A percentile compares a stretch with the other conserved stretches of the same genome.
Evolutionary conservation across 1,284 basidiomycete genomes (phyloP).

Genomic region (Rhodotorula sp.): DNA sequence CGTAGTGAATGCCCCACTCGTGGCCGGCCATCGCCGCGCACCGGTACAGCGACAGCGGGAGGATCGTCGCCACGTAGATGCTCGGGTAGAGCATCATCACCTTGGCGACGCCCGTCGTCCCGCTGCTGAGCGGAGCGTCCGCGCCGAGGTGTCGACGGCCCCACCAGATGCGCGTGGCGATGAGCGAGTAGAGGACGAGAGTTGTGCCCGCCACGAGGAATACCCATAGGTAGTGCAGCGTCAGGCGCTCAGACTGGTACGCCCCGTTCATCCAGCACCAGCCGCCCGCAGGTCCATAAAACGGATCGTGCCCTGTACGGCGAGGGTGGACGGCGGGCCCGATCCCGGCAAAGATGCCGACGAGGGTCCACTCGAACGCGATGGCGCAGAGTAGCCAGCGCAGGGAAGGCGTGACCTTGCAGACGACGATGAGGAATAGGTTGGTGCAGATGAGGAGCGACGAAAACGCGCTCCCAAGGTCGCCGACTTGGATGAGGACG

Average conservation of each 20-base stretch:
- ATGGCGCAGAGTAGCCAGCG: slow-evolving; percentile 3
- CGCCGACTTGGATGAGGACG: slow-evolving; percentile 63
- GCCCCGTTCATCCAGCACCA: slow-evolving; percentile 30
- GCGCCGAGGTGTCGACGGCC: background rate
- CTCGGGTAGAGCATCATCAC: slow-evolving; percentile 24
- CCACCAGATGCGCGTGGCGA: slow-evolving; percentile 13
- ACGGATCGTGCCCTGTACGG: slow-evolving; percentile 4
- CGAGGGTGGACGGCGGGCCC: slow-evolving; percentile 10
- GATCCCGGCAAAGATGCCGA: slow-evolving; percentile 4
- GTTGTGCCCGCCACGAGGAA: slow-evolving; percentile 23
- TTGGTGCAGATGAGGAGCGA: slow-evolving; percentile 66
- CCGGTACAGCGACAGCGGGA: slow-evolving; percentile 23
- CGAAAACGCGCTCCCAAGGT: slow-evolving; percentile 65
- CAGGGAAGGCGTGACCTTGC: slow-evolving; percentile 4
- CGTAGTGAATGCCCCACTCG: background rate
- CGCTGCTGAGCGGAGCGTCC: background rate
- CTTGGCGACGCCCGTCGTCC: slow-evolving; percentile 1
- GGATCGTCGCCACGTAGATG: slow-evolving; percentile 29
- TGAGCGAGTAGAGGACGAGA: slow-evolving; percentile 18
- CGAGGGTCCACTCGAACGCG: slow-evolving; percentile 1
- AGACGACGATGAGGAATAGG: slow-evolving; percentile 55
- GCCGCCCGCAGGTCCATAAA: slow-evolving; percentile 22
- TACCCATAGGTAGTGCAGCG: slow-evolving; percentile 24
- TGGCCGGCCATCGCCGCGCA: slow-evolving; percentile 23
- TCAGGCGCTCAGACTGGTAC: slow-evolving; percentile 12